Evolutionary conservation across 2,329 filamentous ascomycete species (phyloP).

Genomic region (Fusarium globosum): DNA sequence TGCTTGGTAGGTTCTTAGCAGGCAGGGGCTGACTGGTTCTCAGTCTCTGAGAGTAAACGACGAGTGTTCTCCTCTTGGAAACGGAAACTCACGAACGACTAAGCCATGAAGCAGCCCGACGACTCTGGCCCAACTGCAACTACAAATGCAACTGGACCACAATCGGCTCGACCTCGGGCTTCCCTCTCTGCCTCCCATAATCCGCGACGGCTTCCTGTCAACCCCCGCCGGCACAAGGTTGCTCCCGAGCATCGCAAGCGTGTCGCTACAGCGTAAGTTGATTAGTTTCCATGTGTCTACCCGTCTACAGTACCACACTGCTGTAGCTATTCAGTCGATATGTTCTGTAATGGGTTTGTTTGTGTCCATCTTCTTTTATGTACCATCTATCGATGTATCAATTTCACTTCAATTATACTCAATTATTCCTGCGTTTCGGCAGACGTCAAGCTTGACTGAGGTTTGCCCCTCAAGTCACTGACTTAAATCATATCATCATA

Average conservation of each 20-base stretch:
- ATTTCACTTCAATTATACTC: not conserved
- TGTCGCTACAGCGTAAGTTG: constrained; percentile 61
- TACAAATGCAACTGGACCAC: constrained; percentile 3
- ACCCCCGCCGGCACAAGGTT: constrained; percentile 62
- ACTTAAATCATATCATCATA: not conserved
- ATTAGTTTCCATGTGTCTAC: constrained; percentile 9
- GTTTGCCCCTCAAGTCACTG: not conserved
- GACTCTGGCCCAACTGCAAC: constrained; percentile 12
- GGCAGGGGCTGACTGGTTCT: constrained; percentile 30
- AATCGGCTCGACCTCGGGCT: constrained; percentile 20
- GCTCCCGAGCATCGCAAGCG: constrained; percentile 59
- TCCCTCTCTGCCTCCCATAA: constrained; percentile 37
- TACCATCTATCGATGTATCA: not conserved
- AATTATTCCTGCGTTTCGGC: not conserved
- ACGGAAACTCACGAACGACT: constrained; percentile 16
- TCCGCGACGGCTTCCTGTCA: constrained; percentile 59
- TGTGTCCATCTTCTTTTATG: not conserved
- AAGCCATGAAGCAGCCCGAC: constrained; percentile 34
- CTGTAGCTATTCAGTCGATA: constrained; percentile 1
- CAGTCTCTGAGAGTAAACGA: constrained; percentile 24
- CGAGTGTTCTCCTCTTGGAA: constrained; percentile 28
- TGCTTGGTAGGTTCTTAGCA: constrained; percentile 7
- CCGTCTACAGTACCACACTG: not conserved
- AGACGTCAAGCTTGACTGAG: not conserved
- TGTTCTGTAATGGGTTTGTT: not conserved